These are phyloP conservation scores for Camellia lanceoleosa DNA, from an alignment of 148 eudicot species.

Conservation along the genomic window DNA sequence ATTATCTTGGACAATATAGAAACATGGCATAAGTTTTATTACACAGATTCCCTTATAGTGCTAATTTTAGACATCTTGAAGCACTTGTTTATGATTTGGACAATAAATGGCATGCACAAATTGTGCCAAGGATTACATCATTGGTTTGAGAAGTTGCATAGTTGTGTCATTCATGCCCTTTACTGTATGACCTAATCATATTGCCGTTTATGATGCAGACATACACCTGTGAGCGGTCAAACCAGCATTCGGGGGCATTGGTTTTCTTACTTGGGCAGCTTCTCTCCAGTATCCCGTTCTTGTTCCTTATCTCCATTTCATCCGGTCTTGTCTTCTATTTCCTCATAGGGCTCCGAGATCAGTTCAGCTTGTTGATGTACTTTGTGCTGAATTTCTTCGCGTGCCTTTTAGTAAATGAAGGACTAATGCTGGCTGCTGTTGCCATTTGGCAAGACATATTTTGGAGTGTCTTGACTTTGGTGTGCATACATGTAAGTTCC, in stretches of 20 bases:
- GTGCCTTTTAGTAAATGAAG: constrained; percentile 91
- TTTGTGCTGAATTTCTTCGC: constrained; percentile 78
- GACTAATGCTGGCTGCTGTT: constrained; percentile 69
- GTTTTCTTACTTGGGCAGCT: constrained; percentile 89
- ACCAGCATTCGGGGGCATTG: constrained; percentile 72
- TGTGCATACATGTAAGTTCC: constrained; percentile 70
- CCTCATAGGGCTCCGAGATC: constrained; percentile 73
- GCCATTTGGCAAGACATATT: constrained; percentile 62
- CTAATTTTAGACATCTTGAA: not conserved
- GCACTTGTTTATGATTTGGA: not conserved
- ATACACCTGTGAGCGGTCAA: constrained; percentile 68
- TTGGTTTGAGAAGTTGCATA: not conserved
- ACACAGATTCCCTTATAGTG: not conserved
- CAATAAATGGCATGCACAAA: not conserved
- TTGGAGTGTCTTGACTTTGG: constrained; percentile 74
- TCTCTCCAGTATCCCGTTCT: constrained; percentile 84
- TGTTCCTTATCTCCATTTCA: constrained; percentile 90
- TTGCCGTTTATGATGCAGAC: constrained; percentile 46
- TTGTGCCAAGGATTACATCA: not conserved
- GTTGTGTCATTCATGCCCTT: not conserved
- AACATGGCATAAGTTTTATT: not conserved
- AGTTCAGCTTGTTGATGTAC: constrained; percentile 92
- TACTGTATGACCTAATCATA: constrained; percentile 14
- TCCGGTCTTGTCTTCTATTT: constrained; percentile 90
- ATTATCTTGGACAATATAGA: not conserved